Evolutionary conservation across 768 basidiomycete species (phyloP), one percentile per base, ranked within the genome.

Genomic region (Termitomyces sp.): DNA sequence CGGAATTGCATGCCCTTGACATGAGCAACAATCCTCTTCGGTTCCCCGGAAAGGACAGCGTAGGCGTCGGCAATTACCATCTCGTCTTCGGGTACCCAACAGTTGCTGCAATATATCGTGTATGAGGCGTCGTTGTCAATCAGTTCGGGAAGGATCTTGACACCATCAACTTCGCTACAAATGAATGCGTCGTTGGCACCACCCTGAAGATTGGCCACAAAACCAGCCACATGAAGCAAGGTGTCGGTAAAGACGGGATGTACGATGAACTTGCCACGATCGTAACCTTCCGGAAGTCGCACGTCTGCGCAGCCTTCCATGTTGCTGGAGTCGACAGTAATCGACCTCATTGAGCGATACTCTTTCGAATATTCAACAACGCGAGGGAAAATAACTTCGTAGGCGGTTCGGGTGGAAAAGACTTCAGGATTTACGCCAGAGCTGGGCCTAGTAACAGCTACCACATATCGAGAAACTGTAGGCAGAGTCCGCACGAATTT

Each of bases 161-260:
- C 71, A 5, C 73, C 64, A 16, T 75, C 80, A 31, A 88, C 73
- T 23, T 78, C 75, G 29, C 71, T 78, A 73, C 89, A 90, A 53
- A 91, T 85, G 65, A 81, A 86, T 1, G 78, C 84, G 53, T 87
- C 80, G 27, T 80, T 71, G 25, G 73, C 53, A 10, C 71, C 68
- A 8, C 78, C 81, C 40, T 76, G 78, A 63, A 83, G 65, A 66
- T 90, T 91, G 25, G 82, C 78, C 34, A 89, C 71, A 68, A 90
- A 88, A 3, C 89, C 89, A 0, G 87, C 82, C 37, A 82, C 77
- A 57, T 90, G 89, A 31, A 89, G 71, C 31, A 90, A 71, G 0
- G 85, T 82, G 60, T 90, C 89, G 56, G 81, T 71, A 69, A 89
- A 87, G 25, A 87, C 65, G 5, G 83, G 82, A 58, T 85, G 78